Evolutionary conservation across 495 filamentous ascomycete genomes (phyloP).

Genomic region (Annulohypoxylon bovei): DNA sequence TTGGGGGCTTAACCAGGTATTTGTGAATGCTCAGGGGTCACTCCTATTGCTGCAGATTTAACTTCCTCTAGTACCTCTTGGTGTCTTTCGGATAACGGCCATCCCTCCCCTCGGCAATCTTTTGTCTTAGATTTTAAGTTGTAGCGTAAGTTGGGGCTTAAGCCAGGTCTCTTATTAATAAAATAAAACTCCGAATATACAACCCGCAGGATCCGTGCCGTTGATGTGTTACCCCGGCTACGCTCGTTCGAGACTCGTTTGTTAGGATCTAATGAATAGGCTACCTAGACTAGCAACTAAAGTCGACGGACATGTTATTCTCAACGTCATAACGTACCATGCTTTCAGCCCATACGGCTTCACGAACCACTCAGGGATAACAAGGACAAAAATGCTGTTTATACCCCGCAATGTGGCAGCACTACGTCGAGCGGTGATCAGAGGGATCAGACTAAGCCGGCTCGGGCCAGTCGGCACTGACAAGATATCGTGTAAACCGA

Average conservation of each 20-base stretch:
- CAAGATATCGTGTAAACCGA: slow-evolving; percentile 22
- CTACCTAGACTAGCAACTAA: neutral
- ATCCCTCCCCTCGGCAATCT: slow-evolving; percentile 9
- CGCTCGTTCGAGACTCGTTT: neutral
- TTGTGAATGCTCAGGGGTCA: neutral
- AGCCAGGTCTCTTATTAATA: slow-evolving; percentile 30
- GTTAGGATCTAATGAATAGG: neutral
- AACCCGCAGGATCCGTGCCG: slow-evolving; percentile 5
- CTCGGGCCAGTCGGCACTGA: slow-evolving; percentile 24
- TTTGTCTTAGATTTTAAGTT: slow-evolving; percentile 1
- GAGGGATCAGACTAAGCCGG: slow-evolving; percentile 3
- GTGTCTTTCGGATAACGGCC: slow-evolving; percentile 4
- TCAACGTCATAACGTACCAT: slow-evolving; percentile 37
- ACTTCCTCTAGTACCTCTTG: neutral
- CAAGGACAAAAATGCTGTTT: slow-evolving; percentile 21
- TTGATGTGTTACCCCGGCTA: neutral
- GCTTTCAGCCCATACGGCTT: neutral
- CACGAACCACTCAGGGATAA: slow-evolving; percentile 5
- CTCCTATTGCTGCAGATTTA: neutral
- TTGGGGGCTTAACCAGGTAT: neutral
- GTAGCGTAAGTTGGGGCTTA: slow-evolving; percentile 1
- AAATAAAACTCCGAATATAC: neutral
- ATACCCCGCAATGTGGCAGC: slow-evolving; percentile 35
- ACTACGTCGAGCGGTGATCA: slow-evolving; percentile 20
- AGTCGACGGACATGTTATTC: neutral